phyloP scores from a whole-genome alignment of 2,329 filamentous ascomycete species.

The Aspergillus amoenus region DNA sequence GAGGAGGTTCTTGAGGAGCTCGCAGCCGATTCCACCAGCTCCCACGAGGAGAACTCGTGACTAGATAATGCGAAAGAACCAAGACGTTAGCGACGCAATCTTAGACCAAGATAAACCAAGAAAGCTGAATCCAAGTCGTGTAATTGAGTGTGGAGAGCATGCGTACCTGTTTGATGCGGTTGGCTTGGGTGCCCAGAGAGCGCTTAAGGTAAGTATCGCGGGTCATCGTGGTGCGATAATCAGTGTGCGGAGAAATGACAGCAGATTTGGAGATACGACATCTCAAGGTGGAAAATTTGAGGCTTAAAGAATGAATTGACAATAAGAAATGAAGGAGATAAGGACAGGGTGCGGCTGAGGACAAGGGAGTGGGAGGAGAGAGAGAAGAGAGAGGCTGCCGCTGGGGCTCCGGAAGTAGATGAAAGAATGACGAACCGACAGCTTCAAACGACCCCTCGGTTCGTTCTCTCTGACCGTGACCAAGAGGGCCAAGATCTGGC shows the following conservation, averaged over 20 bases:
- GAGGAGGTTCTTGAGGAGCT: constrained; percentile 94
- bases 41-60: constrained; percentile 89
- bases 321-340: constrained; percentile 1
- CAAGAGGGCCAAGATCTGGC: not conserved
- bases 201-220: constrained; percentile 45
- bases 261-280: constrained; percentile 11
- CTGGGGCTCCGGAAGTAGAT: constrained; percentile 10
- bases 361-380: constrained; percentile 2
- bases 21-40: constrained; percentile 95
- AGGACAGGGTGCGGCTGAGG: constrained; percentile 9
- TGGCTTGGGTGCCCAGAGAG: constrained; percentile 43
- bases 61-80: constrained; percentile 49
- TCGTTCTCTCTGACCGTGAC: not conserved
- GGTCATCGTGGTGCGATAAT: constrained; percentile 29
- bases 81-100: constrained; percentile 7
- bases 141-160: not conserved
- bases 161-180: constrained; percentile 42
- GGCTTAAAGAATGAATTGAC: not conserved
- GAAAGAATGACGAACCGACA: constrained; percentile 13
- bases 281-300: constrained; percentile 10
- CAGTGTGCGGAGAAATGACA: not conserved
- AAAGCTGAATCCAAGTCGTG: not conserved
- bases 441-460: constrained; percentile 2
- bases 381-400: constrained; percentile 5
- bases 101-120: not conserved